Percentiles rank a stretch among this genome's conserved stretches.
Evolutionary conservation across 75 land plant species (phyloP).

Genomic region (Pinus albicaulis): DNA sequence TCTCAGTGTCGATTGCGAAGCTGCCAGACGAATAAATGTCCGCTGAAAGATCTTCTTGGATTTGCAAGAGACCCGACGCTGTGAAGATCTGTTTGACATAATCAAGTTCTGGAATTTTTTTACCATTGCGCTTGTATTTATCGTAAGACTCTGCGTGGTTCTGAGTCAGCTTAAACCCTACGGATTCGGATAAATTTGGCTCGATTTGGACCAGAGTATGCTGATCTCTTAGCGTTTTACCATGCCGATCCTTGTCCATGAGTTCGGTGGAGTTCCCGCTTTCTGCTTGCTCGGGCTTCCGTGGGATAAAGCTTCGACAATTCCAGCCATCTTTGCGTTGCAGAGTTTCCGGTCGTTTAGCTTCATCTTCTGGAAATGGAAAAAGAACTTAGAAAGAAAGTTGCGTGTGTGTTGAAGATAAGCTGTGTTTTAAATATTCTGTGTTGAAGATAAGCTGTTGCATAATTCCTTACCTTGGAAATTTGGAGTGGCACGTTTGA

Average conservation of each 20-base stretch:
- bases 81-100: conserved; percentile 50
- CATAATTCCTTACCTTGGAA: not conserved
- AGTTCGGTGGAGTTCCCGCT: conserved; percentile 4
- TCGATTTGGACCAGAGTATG: not conserved
- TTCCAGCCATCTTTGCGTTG: not conserved
- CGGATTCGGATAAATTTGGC: conserved; percentile 8
- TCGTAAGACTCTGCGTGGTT: not conserved
- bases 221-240: conserved; percentile 17
- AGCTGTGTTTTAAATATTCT: not conserved
- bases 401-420: not conserved
- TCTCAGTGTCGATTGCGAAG: conserved; percentile 15
- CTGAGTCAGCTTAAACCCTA: not conserved
- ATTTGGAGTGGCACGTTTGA: not conserved
- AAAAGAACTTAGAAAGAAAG: not conserved
- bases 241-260: conserved; percentile 10
- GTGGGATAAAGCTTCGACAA: not conserved
- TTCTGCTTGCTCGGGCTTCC: too few relatives aligned
- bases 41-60: not conserved
- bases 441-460: not conserved
- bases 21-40: not conserved
- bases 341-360: not conserved
- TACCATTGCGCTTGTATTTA: not conserved
- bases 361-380: not conserved
- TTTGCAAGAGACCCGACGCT: conserved; percentile 15
- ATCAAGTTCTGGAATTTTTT: conserved; percentile 22